phyloP scores from a whole-genome alignment of 1,139 yeast genomes.

The Magnusiomyces tetraspermus region DNA sequence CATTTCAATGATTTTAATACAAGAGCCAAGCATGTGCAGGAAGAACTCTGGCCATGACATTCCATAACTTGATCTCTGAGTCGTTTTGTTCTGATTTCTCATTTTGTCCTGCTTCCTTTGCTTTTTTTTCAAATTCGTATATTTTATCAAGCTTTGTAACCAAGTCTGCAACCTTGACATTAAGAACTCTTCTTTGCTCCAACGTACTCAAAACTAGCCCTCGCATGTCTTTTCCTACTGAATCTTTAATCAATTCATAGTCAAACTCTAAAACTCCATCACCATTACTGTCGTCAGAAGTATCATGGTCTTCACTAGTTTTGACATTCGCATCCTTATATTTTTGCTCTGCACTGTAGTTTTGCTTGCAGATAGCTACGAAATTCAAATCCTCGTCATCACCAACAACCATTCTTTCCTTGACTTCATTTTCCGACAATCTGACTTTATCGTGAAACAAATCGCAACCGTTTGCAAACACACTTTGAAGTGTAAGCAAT shows the following conservation, averaged over 20 bases:
- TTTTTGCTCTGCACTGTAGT: background rate
- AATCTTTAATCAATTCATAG: background rate
- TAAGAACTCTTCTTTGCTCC: conserved; percentile 3
- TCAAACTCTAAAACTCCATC: background rate
- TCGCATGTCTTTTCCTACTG: conserved; percentile 1
- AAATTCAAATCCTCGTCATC: conserved; percentile 4
- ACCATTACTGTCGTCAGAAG: background rate
- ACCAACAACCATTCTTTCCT: background rate
- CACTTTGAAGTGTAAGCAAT: background rate
- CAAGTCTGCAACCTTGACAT: background rate
- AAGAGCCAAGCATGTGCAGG: conserved; percentile 5
- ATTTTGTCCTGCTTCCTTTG: background rate
- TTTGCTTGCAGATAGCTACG: conserved; percentile 5
- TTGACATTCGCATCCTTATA: background rate
- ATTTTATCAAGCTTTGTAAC: background rate
- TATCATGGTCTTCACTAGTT: background rate
- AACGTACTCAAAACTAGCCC: conserved; percentile 2
- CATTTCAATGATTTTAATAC: background rate
- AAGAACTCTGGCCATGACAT: conserved; percentile 3
- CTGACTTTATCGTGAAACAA: conserved; percentile 7
- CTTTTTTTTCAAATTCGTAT: background rate
- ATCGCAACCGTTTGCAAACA: conserved; percentile 4
- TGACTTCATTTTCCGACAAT: background rate
- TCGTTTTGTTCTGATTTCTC: no score
- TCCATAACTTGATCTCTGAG: background rate